phyloP scores from a whole-genome alignment of 1,284 basidiomycete species.

The Microstroma glucosiphilum region DNA sequence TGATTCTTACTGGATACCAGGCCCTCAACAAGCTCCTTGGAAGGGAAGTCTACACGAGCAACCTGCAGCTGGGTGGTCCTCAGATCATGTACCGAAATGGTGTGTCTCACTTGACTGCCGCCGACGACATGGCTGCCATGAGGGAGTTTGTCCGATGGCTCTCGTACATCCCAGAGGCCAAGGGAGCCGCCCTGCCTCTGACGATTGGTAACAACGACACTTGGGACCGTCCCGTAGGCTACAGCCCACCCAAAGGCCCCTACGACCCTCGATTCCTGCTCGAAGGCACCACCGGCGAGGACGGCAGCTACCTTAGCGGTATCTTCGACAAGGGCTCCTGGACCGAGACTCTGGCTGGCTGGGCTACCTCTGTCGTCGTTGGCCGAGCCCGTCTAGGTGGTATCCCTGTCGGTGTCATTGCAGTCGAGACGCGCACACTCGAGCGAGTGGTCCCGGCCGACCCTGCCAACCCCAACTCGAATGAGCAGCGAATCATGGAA shows the following conservation, averaged over 20 bases:
- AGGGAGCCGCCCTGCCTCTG: constrained; percentile 24
- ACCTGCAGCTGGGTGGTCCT: constrained; percentile 95
- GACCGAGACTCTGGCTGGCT: constrained; percentile 71
- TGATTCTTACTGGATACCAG: constrained; percentile 94
- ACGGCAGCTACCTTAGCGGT: constrained; percentile 54
- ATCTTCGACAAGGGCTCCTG: constrained; percentile 97
- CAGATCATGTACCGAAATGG: constrained; percentile 61
- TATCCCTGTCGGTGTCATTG: constrained; percentile 95
- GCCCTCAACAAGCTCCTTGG: constrained; percentile 99
- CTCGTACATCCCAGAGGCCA: constrained; percentile 66
- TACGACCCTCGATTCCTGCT: constrained; percentile 99
- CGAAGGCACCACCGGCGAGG: constrained; percentile 71
- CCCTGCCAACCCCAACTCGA: constrained; percentile 95
- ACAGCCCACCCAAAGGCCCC: constrained; percentile 81
- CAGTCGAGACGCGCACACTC: constrained; percentile 93
- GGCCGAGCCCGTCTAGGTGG: constrained; percentile 93
- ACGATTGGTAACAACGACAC: constrained; percentile 46
- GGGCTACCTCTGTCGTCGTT: constrained; percentile 56
- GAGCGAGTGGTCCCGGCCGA: constrained; percentile 96
- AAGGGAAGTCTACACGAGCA: constrained; percentile 97
- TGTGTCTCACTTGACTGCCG: constrained; percentile 90
- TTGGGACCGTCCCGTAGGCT: constrained; percentile 90
- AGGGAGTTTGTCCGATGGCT: constrained; percentile 69
- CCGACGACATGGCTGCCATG: constrained; percentile 66
- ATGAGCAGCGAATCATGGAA: constrained; percentile 97